Base-by-base conservation (phyloP, 1,284 basidiomycete species). In the Pascua sp. region DNA sequence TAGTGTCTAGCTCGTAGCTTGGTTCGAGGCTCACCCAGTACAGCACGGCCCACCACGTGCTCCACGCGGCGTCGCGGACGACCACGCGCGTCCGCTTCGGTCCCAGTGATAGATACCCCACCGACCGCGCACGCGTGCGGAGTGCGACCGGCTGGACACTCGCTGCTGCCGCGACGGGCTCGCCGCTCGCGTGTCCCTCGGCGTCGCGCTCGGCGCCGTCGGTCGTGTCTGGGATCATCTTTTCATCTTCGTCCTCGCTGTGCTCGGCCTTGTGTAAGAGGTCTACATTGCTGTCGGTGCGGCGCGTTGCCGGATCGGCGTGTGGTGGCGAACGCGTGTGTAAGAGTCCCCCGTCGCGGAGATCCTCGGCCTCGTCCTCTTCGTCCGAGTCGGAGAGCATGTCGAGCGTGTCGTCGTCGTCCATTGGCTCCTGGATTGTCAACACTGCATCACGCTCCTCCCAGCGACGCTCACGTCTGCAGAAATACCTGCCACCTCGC, bases 1-100 rank as follows among this genome's bases (percentile, higher is more conserved):
- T 16, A 50, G 55, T 16, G n/a, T 7, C 1, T 17, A 11, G 5
- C 8, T n/a, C n/a, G n/a, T n/a, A n/a, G n/a, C n/a, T n/a, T 38
- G 10, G 32, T 9, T 13, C 49, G 41, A 36, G 47, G 62, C 84
- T 72, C 62, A 89, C 89, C 75, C 89, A 93, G 77, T 90, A 91
- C 12, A 93, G 80, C 41, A 92, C 82, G 0, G 90, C 87, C 69
- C 83, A 85, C 75, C 91, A 94, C 0, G 91, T 93, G 8, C 83
- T 79, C 74, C 90, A 92, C 1, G 90, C 86, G 5, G 87, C 85
- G 72, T 93, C 91, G 51, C 81, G 81, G 24, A 92, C 83, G 11
- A 89, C 77, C 12, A 90, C 83, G 17, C 79, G 82, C 49, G 82
- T 78, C 72, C 86, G 88, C 51, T 76, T 77, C 5, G 75, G 75